phyloP scores from a whole-genome alignment of 1,284 basidiomycete genomes.

The Rhodotorula glutinis region DNA sequence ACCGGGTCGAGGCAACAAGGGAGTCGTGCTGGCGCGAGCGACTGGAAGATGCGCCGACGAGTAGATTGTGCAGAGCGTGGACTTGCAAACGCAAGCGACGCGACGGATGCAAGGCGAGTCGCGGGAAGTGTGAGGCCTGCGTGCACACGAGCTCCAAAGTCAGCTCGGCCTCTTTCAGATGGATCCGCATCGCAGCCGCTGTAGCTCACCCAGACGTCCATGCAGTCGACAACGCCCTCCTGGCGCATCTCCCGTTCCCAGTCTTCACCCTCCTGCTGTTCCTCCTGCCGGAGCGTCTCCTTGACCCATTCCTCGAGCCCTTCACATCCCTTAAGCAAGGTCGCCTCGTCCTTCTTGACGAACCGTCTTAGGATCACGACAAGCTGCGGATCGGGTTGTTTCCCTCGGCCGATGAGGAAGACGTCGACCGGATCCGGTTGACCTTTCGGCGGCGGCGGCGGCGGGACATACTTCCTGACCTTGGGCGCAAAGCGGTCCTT shows the following conservation, averaged over 20 bases:
- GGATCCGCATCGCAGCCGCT: background rate
- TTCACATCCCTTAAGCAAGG: conserved; percentile 80
- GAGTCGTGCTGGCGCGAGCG: too few species aligned
- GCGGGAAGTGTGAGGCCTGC: conserved; percentile 79
- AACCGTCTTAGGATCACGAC: conserved; percentile 77
- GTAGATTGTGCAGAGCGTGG: conserved; percentile 63
- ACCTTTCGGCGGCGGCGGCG: conserved; percentile 76
- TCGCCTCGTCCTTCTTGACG: conserved; percentile 87
- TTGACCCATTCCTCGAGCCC: conserved; percentile 70
- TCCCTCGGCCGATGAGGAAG: conserved; percentile 58
- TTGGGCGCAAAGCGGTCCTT: conserved; percentile 55
- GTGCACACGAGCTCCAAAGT: background rate
- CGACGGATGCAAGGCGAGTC: conserved; percentile 75
- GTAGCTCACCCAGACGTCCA: conserved; percentile 81
- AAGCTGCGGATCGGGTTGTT: conserved; percentile 61
- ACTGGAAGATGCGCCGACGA: conserved; percentile 53
- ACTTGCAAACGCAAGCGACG: conserved; percentile 70
- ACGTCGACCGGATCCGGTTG: conserved; percentile 88
- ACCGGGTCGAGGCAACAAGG: conserved; percentile 52
- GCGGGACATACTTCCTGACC: conserved; percentile 77
- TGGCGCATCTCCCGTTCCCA: conserved; percentile 52
- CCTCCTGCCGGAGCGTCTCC: conserved; percentile 46
- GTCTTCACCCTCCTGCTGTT: conserved; percentile 48
- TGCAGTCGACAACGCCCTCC: conserved; percentile 57
- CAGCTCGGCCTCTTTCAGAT: too few species aligned